These are phyloP conservation scores for Boletus speciosus DNA, from an alignment of 768 basidiomycete species.

Conservation along the genomic window DNA sequence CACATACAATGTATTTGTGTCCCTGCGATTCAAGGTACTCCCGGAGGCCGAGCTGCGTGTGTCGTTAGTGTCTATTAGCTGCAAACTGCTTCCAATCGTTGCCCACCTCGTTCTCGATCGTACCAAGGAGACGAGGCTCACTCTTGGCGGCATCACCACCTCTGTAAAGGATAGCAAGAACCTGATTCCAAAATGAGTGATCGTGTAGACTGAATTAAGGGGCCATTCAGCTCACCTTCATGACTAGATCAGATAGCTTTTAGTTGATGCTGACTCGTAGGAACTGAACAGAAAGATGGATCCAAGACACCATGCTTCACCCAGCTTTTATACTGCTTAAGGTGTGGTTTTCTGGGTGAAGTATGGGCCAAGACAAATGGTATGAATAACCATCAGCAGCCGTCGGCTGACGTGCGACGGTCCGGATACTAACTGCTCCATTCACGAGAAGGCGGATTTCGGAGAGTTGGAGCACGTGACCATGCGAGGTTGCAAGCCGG, in stretches of 20 bases:
- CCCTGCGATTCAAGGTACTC: conserved; percentile 68
- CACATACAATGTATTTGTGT: conserved; percentile 67
- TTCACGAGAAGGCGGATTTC: neutral
- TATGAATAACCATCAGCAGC: neutral
- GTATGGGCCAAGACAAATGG: neutral
- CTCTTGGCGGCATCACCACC: conserved; percentile 62
- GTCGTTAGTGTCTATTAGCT: neutral
- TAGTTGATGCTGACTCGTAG: neutral
- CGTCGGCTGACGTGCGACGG: conserved; percentile 16
- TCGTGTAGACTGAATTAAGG: neutral
- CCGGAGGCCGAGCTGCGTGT: conserved; percentile 61
- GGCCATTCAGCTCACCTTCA: conserved; percentile 38
- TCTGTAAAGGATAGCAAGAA: conserved; percentile 72
- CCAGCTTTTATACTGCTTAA: conserved; percentile 19
- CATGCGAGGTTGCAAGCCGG: conserved; percentile 1
- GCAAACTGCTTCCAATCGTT: neutral
- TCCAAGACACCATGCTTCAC: neutral
- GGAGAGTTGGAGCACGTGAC: conserved; percentile 7
- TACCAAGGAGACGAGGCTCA: conserved; percentile 76
- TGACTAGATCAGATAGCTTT: conserved; percentile 18
- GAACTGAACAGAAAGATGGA: conserved; percentile 6
- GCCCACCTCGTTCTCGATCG: conserved; percentile 71
- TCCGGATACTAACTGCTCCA: neutral
- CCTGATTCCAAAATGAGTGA: conserved; percentile 33
- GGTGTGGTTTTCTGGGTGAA: neutral